Evolutionary conservation across 257 asterid species (phyloP), one percentile per base, ranked within the genome.

Genomic region (Gentiana straminea): DNA sequence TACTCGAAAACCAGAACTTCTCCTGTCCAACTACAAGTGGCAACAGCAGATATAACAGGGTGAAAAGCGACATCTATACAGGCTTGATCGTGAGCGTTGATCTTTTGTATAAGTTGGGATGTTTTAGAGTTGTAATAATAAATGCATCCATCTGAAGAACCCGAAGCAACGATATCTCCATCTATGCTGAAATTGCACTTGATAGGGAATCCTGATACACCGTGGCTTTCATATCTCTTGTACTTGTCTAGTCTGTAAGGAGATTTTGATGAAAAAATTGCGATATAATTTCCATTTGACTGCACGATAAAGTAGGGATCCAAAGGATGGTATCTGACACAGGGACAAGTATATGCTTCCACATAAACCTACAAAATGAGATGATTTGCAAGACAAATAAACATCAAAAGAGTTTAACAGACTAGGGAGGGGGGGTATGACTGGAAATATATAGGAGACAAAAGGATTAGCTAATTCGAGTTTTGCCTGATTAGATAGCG

Each of bases 271-370:
- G 93, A 83, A 73, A 92, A 79, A 67, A 83, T 77, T 13, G 97
- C 98, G 34, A 88, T 88, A 60, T 88, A 88, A 77, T 92, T 85
- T 66, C 94, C 98, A 59, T 92, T 86, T 68, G 98, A 88, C 59
- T 88, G 97, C 2, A 95, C 97, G 52, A 85, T 69, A 43, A 92
- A 92, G 66, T 78, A 81, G 57, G 93, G 85, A 71, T 83, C 93
- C 1, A 60, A 67, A n/a, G 97, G 97, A 68, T 88, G 98, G 71
- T 73, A 63, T 66, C 86, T 77, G 57, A 92, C 78, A 55, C 78
- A 72, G 15, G 97, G 83, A 74, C 97, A 88, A 4, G 93, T 81
- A 63, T 83, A 92, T 57, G 98, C 97, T 73, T 92, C 97, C 1
- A 83, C 74, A 60, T 88, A 92, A 43, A 92, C 90, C 95, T 87